Percentiles rank a stretch among this genome's conserved stretches.
phyloP scores from a whole-genome alignment of 441 rosid genomes.

The Syzygium malaccense region DNA sequence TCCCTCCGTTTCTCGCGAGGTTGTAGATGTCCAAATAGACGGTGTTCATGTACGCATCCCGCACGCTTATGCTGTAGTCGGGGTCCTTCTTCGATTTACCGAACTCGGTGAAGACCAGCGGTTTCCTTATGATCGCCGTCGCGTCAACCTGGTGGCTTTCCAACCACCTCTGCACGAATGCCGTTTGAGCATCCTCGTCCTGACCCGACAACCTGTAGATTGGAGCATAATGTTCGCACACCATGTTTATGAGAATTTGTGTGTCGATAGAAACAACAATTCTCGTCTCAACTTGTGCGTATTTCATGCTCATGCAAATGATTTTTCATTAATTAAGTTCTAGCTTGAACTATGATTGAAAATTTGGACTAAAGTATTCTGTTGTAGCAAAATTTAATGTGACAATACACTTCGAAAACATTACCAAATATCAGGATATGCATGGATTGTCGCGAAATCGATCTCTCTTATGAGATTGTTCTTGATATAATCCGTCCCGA shows the following conservation, averaged over 20 bases:
- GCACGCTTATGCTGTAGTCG: conserved; percentile 7
- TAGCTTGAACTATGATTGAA: not conserved
- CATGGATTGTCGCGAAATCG: conserved; percentile 35
- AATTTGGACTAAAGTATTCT: no score
- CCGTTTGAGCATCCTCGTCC: conserved; percentile 14
- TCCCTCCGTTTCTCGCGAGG: conserved; percentile 21
- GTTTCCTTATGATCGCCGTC: conserved; percentile 20
- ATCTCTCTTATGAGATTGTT: conserved; percentile 23
- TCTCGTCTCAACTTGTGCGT: not conserved
- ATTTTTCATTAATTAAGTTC: not conserved
- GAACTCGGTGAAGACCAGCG: conserved; percentile 28
- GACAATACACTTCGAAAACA: not conserved
- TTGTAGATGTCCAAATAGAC: conserved; percentile 19
- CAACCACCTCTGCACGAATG: conserved; percentile 28
- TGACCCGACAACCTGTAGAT: conserved; percentile 18
- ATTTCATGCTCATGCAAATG: not conserved
- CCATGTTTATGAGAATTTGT: not conserved
- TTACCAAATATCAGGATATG: conserved; percentile 33
- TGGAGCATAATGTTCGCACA: not conserved
- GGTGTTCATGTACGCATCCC: conserved; percentile 21
- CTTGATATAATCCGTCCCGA: conserved; percentile 27
- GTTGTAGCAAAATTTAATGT: not conserved
- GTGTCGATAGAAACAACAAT: not conserved
- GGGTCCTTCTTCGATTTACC: conserved; percentile 26
- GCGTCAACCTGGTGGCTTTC: conserved; percentile 27